A percentile compares a stretch with the other conserved stretches of the same genome.
Evolutionary conservation across 148 eudicot species (phyloP).

Genomic region (Simmondsia chinensis): DNA sequence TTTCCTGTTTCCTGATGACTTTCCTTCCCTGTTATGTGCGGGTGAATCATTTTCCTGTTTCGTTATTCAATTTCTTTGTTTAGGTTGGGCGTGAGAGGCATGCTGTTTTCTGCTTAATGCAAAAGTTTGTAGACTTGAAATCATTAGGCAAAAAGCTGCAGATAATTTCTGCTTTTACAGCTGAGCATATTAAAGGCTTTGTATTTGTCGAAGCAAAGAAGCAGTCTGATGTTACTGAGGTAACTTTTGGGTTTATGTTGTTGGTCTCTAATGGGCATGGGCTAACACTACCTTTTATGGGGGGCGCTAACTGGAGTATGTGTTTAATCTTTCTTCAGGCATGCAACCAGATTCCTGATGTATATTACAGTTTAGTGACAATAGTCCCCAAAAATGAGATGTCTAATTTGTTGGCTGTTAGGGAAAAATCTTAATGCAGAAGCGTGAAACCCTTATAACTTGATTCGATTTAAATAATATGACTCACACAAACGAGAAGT

Average conservation of each 20-base stretch:
- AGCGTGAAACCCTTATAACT: too few species aligned
- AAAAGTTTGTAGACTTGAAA: slow-evolving; percentile 67
- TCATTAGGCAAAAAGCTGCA: slow-evolving; percentile 61
- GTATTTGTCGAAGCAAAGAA: slow-evolving; percentile 77
- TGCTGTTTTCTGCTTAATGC: slow-evolving; percentile 81
- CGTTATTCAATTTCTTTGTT: not conserved
- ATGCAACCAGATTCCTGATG: slow-evolving; percentile 67
- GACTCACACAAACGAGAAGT: too few species aligned
- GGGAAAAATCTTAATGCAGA: slow-evolving; percentile 41
- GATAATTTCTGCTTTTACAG: slow-evolving; percentile 72
- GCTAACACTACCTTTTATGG: too few species aligned
- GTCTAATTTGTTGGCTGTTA: slow-evolving; percentile 50
- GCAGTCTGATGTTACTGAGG: slow-evolving; percentile 77
- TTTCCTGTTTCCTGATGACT: too few species aligned
- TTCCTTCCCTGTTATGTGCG: too few species aligned
- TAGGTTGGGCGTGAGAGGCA: slow-evolving; percentile 95
- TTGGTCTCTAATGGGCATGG: not conserved
- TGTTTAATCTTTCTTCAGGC: slow-evolving; percentile 37
- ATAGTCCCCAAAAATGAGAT: slow-evolving; percentile 61
- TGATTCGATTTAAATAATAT: too few species aligned
- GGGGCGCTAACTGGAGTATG: not conserved
- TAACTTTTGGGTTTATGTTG: slow-evolving; percentile 13
- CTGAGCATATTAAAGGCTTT: slow-evolving; percentile 82
- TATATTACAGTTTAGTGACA: slow-evolving; percentile 52
- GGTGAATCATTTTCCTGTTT: too few species aligned